Evolutionary conservation across 495 filamentous ascomycete genomes (phyloP).

Genomic region (Penicillium egyptiacum): DNA sequence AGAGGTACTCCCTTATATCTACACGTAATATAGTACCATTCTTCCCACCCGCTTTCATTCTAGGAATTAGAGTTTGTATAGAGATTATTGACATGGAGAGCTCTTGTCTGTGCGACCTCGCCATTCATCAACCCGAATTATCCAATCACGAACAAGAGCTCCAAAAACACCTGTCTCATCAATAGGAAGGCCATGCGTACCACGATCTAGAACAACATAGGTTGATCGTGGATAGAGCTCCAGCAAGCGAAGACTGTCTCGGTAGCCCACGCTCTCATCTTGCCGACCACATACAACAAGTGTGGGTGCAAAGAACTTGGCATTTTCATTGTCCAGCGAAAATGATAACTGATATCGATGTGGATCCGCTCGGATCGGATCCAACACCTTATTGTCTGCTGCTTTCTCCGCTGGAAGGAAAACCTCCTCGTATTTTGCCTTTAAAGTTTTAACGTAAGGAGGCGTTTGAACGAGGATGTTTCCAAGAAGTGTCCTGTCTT

Average conservation of each 20-base stretch:
- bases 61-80: no score
- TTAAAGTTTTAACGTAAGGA: constrained; percentile 27
- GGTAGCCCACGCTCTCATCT: constrained; percentile 32
- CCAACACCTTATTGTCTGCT: constrained; percentile 26
- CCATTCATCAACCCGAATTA: constrained; percentile 27
- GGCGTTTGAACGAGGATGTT: constrained; percentile 32
- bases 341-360: constrained; percentile 29
- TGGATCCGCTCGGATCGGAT: constrained; percentile 31
- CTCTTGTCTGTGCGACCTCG: constrained; percentile 14
- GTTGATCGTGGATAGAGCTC: constrained; percentile 36
- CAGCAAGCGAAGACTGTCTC: constrained; percentile 34
- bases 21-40: no score
- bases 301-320: constrained; percentile 33
- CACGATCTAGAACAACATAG: constrained; percentile 32
- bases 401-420: constrained; percentile 24
- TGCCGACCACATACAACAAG: constrained; percentile 34
- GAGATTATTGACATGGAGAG: neutral
- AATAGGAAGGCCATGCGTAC: constrained; percentile 34
- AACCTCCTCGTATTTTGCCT: constrained; percentile 25
- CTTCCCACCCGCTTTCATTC: no score
- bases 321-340: constrained; percentile 19
- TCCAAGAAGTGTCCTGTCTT: constrained; percentile 30
- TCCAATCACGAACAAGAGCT: constrained; percentile 35
- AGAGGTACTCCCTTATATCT: no score
- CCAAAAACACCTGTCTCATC: constrained; percentile 34